Evolutionary conservation across 2,329 filamentous ascomycete species (phyloP).

Genomic region (Albifimbria verrucaria): DNA sequence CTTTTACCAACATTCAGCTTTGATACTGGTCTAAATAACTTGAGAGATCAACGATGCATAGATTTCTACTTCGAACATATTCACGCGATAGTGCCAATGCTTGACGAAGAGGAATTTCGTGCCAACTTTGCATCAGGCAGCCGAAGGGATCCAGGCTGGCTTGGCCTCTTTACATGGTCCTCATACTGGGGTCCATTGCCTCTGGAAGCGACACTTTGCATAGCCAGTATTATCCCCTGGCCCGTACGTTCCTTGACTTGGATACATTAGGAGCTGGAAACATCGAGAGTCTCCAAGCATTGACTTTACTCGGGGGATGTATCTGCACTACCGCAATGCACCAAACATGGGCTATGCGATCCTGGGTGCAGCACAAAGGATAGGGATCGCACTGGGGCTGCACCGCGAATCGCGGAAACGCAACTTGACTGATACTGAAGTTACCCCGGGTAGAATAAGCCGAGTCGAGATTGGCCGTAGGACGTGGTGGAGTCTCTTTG

Average conservation of each 20-base stretch:
- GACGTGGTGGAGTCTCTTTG: constrained; percentile 74
- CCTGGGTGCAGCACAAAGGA: constrained; percentile 66
- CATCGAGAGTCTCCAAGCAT: constrained; percentile 70
- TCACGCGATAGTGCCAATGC: constrained; percentile 56
- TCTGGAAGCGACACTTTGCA: constrained; percentile 54
- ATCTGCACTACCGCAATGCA: constrained; percentile 74
- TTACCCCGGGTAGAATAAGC: constrained; percentile 39
- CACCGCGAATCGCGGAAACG: constrained; percentile 53
- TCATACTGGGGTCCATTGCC: constrained; percentile 59
- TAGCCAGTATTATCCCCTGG: constrained; percentile 53
- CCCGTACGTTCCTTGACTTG: constrained; percentile 49
- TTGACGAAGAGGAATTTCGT: constrained; percentile 59
- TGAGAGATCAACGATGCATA: constrained; percentile 39
- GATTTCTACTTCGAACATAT: constrained; percentile 61
- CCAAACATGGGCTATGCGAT: constrained; percentile 75
- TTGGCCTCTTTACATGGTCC: constrained; percentile 58
- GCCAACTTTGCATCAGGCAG: constrained; percentile 48
- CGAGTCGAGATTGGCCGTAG: constrained; percentile 55
- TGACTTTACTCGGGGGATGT: constrained; percentile 73
- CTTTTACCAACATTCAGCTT: constrained; percentile 25
- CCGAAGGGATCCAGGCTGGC: constrained; percentile 55
- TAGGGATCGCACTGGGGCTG: constrained; percentile 71
- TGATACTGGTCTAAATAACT: constrained; percentile 38
- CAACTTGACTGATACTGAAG: constrained; percentile 22
- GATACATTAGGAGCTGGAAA: constrained; percentile 57